Conservation (phyloP, 1,139 yeast genomes). For the Pichia sp. region DNA sequence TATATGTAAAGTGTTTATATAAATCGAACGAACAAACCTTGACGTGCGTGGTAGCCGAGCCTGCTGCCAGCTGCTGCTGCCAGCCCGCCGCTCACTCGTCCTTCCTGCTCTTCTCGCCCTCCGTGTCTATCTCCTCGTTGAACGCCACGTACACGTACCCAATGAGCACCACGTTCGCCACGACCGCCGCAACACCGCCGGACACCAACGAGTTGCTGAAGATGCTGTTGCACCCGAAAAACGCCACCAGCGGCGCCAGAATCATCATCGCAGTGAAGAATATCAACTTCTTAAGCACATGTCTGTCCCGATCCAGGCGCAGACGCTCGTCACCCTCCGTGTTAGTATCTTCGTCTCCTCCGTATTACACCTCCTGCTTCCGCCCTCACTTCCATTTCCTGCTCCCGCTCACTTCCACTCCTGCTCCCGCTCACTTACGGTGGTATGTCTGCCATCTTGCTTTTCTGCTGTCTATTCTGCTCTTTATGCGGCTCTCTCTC, state of each 20-base stretch:
- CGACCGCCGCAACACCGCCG: conserved; percentile 86
- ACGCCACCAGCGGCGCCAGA: conserved; percentile 65
- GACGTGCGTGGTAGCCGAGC: too few relatives aligned
- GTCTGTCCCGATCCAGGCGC: conserved; percentile 33
- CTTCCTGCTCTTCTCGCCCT: conserved; percentile 32
- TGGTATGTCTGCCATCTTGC: conserved; percentile 56
- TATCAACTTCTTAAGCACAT: conserved; percentile 68
- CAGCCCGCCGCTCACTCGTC: not conserved
- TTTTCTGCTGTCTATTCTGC: not conserved
- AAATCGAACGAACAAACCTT: not conserved
- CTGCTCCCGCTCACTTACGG: conserved; percentile 37
- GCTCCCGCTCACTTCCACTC: not conserved
- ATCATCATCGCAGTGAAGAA: conserved; percentile 90
- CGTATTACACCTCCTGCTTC: too few relatives aligned
- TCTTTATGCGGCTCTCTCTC: not conserved
- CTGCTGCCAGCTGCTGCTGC: too few relatives aligned
- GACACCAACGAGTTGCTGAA: conserved; percentile 61
- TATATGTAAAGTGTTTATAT: conserved; percentile 1
- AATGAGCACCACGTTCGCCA: conserved; percentile 81
- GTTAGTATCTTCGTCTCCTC: conserved; percentile 5
- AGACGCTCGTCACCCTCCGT: not conserved
- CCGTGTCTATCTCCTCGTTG: conserved; percentile 59
- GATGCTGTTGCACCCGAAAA: conserved; percentile 43
- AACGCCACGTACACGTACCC: conserved; percentile 87
- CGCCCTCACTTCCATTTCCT: not conserved